Evolutionary conservation across 306 rosid genomes (phyloP).

Genomic region (Oemleria cerasiformis): DNA sequence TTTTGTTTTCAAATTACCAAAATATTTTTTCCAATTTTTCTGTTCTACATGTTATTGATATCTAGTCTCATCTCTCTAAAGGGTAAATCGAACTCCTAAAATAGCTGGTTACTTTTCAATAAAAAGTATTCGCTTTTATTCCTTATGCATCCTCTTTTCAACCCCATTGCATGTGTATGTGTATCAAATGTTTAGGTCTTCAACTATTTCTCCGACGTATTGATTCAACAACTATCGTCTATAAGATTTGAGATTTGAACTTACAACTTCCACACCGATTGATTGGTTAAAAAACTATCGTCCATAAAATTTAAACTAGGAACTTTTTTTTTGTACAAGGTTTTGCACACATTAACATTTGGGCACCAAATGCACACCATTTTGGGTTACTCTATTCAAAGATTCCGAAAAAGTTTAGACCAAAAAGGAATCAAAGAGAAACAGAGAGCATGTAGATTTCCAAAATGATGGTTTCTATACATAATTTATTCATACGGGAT

Average conservation of each 20-base stretch:
- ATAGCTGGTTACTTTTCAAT: neutral
- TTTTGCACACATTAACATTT: neutral
- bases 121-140: neutral
- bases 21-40: neutral
- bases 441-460: neutral
- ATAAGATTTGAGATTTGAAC: no score
- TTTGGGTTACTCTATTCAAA: neutral
- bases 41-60: neutral
- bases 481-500: conserved; percentile 6
- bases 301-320: no score
- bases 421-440: neutral
- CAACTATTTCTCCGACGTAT: no score
- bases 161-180: no score
- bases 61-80: neutral
- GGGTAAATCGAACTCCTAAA: neutral
- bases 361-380: neutral
- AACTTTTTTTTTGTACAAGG: no score
- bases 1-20: neutral
- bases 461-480: conserved; percentile 12
- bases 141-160: no score
- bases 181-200: no score
- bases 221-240: no score
- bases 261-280: no score
- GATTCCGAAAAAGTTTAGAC: neutral
- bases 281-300: no score